These are phyloP conservation scores for Cyberlindnera amylophila DNA, from an alignment of 805 yeast genomes.

Conservation along the genomic window DNA sequence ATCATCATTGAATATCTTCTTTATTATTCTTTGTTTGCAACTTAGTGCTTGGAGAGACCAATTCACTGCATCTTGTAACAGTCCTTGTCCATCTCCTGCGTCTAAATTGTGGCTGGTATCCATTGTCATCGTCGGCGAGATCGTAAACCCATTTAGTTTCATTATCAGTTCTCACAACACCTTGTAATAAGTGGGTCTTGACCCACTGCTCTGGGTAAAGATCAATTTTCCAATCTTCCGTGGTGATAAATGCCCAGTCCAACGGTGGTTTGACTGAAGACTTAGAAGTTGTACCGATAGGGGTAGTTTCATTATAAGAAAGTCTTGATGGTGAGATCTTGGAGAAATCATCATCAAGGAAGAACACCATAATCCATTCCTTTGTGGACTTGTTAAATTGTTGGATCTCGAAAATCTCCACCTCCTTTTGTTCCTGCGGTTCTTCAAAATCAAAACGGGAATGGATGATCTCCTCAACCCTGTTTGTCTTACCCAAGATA, in stretches of 20 bases:
- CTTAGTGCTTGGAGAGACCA: conserved; percentile 1
- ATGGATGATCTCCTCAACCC: conserved; percentile 40
- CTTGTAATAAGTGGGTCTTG: conserved; percentile 40
- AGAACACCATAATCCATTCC: conserved; percentile 65
- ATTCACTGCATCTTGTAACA: conserved; percentile 28
- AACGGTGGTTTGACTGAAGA: conserved; percentile 48
- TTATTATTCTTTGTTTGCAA: background rate
- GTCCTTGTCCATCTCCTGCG: conserved; percentile 66
- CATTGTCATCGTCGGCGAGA: conserved; percentile 25
- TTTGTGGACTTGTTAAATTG: conserved; percentile 42
- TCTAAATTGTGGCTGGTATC: conserved; percentile 39
- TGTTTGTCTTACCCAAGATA: conserved; percentile 44
- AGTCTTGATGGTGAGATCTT: conserved; percentile 40
- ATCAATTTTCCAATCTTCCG: conserved; percentile 62
- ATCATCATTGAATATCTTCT: background rate
- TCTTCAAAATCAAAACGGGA: conserved; percentile 37
- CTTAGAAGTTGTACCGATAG: conserved; percentile 2
- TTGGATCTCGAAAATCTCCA: conserved; percentile 70
- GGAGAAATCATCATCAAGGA: conserved; percentile 49
- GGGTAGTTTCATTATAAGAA: background rate
- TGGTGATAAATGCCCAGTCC: conserved; percentile 49
- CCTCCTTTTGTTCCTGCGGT: conserved; percentile 43
- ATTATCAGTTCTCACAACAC: conserved; percentile 56
- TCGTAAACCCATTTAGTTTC: conserved; percentile 90
- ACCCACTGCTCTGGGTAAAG: conserved; percentile 66